Conservation (phyloP, 1,139 yeast species). For the Saccharomyces hybrid region DNA sequence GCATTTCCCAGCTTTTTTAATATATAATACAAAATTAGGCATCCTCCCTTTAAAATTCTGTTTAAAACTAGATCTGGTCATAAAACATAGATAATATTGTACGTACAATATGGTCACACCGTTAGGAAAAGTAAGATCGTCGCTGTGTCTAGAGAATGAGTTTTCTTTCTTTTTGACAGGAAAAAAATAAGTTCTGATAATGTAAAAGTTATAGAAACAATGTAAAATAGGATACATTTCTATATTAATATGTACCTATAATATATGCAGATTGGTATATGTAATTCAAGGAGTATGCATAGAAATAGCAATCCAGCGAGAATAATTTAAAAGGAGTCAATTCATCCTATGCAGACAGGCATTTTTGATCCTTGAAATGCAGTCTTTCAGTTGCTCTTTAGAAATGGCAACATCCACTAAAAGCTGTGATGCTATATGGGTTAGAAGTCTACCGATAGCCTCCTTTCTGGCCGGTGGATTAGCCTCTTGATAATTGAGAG, state of each 20-base stretch:
- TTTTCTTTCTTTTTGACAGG: neutral
- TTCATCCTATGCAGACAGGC: constrained; percentile 5
- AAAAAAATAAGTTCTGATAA: neutral
- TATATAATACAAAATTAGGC: neutral
- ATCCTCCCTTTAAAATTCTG: neutral
- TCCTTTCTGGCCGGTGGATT: neutral
- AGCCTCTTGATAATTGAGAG: neutral
- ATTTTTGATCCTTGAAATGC: constrained; percentile 6
- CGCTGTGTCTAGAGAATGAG: neutral
- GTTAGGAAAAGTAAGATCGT: neutral
- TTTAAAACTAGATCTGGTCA: neutral
- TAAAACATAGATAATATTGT: neutral
- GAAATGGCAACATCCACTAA: neutral
- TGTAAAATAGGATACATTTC: neutral
- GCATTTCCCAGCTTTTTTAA: neutral
- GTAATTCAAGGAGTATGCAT: neutral
- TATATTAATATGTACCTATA: neutral
- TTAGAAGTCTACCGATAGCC: neutral
- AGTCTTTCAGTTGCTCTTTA: neutral
- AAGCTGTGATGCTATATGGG: neutral
- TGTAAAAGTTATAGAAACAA: neutral
- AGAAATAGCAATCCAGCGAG: neutral
- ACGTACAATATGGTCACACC: neutral
- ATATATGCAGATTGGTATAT: neutral
- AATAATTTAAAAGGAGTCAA: neutral